phyloP scores from a whole-genome alignment of 2,329 filamentous ascomycete species.

The Apiospora malaysiana region DNA sequence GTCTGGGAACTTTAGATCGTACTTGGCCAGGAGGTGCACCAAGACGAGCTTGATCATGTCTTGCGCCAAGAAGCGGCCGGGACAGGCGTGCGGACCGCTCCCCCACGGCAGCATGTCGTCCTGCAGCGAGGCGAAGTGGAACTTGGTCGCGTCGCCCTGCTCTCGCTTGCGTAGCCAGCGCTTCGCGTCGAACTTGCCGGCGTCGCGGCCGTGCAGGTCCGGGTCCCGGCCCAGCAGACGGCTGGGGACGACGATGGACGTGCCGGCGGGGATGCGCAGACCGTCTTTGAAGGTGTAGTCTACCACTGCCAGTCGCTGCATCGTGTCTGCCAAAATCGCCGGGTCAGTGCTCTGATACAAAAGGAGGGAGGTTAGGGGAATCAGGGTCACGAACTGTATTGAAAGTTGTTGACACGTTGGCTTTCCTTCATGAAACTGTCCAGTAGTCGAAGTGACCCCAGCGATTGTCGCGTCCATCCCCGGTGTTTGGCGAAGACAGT shows the following conservation, averaged over 20 bases:
- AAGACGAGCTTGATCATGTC: conserved; percentile 33
- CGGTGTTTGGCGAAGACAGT: too few relatives aligned
- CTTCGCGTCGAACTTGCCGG: conserved; percentile 29
- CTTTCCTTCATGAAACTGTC: too few relatives aligned
- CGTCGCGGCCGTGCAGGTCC: conserved; percentile 22
- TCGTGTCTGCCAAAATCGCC: too few relatives aligned
- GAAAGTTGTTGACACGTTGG: too few relatives aligned
- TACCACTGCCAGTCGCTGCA: too few relatives aligned
- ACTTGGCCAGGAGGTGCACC: conserved; percentile 30
- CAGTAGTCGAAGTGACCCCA: too few relatives aligned
- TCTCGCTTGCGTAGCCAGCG: conserved; percentile 28
- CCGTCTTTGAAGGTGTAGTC: conserved; percentile 18
- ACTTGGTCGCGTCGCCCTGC: conserved; percentile 30
- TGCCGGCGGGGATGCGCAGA: conserved; percentile 28
- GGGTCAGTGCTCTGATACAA: too few relatives aligned
- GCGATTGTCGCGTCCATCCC: too few relatives aligned
- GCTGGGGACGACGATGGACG: conserved; percentile 29
- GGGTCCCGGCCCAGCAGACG: conserved; percentile 28
- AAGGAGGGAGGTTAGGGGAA: too few relatives aligned
- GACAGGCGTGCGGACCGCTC: conserved; percentile 31
- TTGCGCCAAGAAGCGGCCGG: conserved; percentile 31
- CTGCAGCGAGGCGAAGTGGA: conserved; percentile 32
- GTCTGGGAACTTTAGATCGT: conserved; percentile 31
- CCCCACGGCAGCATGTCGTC: conserved; percentile 33
- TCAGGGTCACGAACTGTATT: too few relatives aligned